These are phyloP conservation scores for Clonostachys rosea DNA, from an alignment of 2,329 filamentous ascomycete species.

Conservation along the genomic window DNA sequence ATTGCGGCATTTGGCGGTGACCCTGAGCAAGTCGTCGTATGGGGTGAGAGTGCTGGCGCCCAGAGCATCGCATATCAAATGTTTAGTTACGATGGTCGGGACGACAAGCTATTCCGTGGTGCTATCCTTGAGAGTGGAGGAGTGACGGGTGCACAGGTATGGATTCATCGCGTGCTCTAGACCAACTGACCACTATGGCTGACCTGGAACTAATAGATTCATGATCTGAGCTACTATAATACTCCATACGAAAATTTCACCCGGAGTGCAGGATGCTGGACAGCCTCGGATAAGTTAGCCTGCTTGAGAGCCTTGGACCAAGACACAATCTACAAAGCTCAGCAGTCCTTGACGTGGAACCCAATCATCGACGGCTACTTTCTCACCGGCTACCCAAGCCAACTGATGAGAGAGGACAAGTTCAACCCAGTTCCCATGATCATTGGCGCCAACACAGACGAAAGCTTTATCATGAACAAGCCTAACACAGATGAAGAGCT, in stretches of 20 bases:
- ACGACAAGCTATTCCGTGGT: constrained; percentile 48
- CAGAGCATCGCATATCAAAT: constrained; percentile 40
- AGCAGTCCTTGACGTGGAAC: constrained; percentile 31
- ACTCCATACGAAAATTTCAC: background rate
- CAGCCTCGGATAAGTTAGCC: constrained; percentile 22
- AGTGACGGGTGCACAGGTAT: constrained; percentile 1
- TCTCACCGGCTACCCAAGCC: constrained; percentile 39
- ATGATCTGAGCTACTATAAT: background rate
- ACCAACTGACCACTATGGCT: too few relatives aligned
- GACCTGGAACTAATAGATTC: background rate
- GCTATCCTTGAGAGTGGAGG: constrained; percentile 50
- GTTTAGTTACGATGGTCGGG: constrained; percentile 48
- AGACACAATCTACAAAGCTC: constrained; percentile 23
- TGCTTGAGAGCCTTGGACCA: constrained; percentile 26
- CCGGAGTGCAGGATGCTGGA: constrained; percentile 16
- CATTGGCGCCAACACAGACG: constrained; percentile 43
- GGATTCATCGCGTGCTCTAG: background rate
- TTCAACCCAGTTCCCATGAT: constrained; percentile 38
- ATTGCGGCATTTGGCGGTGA: constrained; percentile 21
- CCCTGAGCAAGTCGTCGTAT: constrained; percentile 38
- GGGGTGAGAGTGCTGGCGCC: constrained; percentile 39
- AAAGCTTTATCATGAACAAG: constrained; percentile 33
- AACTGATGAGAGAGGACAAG: constrained; percentile 31
- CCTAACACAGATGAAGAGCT: constrained; percentile 35
- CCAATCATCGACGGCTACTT: constrained; percentile 41